phyloP scores from a whole-genome alignment of 352 stramenopile genomes.

The Blastocystis sp. region DNA sequence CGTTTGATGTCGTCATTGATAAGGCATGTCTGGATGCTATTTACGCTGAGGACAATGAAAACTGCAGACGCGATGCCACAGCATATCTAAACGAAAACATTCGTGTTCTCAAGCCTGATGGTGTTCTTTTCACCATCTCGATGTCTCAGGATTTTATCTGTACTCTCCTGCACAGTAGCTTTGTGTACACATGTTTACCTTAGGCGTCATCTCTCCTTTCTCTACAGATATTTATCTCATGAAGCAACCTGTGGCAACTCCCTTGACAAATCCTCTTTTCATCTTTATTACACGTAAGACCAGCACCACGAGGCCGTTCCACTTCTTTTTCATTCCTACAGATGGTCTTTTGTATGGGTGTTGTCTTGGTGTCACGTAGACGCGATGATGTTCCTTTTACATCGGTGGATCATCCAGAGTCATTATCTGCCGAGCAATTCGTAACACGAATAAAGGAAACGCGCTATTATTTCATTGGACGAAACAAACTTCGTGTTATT shows the following conservation, averaged over 20 bases:
- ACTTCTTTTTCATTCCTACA: not conserved
- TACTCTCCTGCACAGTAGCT: not conserved
- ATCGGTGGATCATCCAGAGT: not conserved
- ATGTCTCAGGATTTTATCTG: slow-evolving; percentile 56
- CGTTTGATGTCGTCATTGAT: slow-evolving; percentile 57
- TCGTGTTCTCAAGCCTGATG: not conserved
- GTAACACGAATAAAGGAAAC: not conserved
- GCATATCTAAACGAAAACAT: slow-evolving; percentile 5
- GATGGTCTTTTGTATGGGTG: not conserved
- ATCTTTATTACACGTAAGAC: not conserved
- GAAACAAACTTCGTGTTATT: not conserved
- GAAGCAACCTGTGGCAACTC: not conserved
- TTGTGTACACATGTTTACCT: not conserved
- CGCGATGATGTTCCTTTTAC: not conserved
- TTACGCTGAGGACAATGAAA: slow-evolving; percentile 37
- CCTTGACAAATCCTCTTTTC: slow-evolving; percentile 36
- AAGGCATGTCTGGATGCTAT: slow-evolving; percentile 51
- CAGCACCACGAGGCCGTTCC: not conserved
- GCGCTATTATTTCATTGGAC: slow-evolving; percentile 2
- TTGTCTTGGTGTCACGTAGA: not conserved
- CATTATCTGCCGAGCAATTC: not conserved
- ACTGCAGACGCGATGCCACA: slow-evolving; percentile 3
- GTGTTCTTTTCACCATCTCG: slow-evolving; percentile 14
- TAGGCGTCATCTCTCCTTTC: not conserved
- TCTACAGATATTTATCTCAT: not conserved